Percentiles rank a stretch among this genome's conserved stretches.
These are phyloP conservation scores for Colletotrichum tropicale DNA, from an alignment of 2,329 filamentous ascomycete genomes.

Conservation along the genomic window DNA sequence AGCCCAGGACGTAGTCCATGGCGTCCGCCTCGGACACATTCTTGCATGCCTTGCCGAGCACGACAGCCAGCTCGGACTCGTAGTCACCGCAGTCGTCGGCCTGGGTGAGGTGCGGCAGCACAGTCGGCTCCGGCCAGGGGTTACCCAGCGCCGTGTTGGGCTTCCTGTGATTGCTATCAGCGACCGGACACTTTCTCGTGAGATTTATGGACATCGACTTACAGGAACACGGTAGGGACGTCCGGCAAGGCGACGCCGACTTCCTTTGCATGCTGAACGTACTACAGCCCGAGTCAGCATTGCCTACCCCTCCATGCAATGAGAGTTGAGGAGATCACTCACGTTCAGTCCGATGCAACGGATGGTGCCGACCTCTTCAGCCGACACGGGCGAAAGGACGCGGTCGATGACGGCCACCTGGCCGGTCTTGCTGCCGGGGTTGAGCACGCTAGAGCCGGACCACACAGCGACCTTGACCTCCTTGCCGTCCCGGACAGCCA, in stretches of 20 bases:
- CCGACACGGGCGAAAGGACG: conserved; percentile 48
- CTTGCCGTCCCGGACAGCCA: conserved; percentile 58
- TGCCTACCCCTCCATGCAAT: background rate
- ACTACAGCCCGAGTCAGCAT: conserved; percentile 25
- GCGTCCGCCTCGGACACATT: conserved; percentile 63
- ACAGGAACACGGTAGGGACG: conserved; percentile 61
- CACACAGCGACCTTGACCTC: conserved; percentile 62
- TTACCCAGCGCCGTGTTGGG: conserved; percentile 57
- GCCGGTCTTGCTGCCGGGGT: conserved; percentile 55
- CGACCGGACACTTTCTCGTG: background rate
- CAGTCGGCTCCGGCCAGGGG: conserved; percentile 55
- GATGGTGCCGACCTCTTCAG: conserved; percentile 26
- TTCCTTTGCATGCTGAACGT: conserved; percentile 46
- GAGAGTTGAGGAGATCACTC: conserved; percentile 27
- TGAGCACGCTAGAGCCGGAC: conserved; percentile 62
- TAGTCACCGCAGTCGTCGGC: conserved; percentile 61
- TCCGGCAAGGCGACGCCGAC: conserved; percentile 56
- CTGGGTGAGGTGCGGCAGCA: conserved; percentile 55
- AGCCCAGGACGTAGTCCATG: conserved; percentile 65
- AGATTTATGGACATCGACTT: background rate
- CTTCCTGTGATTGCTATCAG: conserved; percentile 39
- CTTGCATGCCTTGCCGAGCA: conserved; percentile 54
- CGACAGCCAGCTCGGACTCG: conserved; percentile 62
- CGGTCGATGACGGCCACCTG: conserved; percentile 47
- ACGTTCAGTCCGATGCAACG: conserved; percentile 64